Percentiles rank a stretch among this genome's conserved stretches.
Evolutionary conservation across 352 stramenopile species (phyloP).

Genomic region (Phytophthora multivora): DNA sequence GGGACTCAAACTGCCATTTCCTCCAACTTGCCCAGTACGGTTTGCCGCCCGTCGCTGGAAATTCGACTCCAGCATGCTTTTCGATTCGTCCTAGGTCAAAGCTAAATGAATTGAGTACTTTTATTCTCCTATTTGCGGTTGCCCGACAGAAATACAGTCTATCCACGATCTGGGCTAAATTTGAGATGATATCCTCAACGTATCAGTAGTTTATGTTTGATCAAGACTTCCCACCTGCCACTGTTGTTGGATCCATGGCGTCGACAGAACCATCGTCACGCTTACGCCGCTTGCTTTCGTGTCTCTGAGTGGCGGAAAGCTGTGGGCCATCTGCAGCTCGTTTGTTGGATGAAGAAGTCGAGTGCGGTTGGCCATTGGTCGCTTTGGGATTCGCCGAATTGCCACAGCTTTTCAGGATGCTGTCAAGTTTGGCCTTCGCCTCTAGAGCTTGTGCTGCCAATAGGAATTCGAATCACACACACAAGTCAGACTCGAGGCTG

Average conservation of each 20-base stretch:
- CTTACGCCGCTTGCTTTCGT: slow-evolving; percentile 24
- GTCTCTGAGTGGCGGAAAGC: neutral
- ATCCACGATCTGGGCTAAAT: too few species aligned
- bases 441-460: slow-evolving; percentile 52
- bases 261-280: slow-evolving; percentile 17
- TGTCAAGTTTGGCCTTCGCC: slow-evolving; percentile 67
- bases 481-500: neutral
- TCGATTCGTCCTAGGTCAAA: neutral
- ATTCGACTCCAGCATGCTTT: slow-evolving; percentile 30
- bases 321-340: slow-evolving; percentile 1
- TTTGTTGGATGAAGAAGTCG: slow-evolving; percentile 1
- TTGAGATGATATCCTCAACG: too few species aligned
- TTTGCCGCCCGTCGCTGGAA: slow-evolving; percentile 13
- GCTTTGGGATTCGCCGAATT: slow-evolving; percentile 1
- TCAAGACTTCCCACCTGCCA: slow-evolving; percentile 31
- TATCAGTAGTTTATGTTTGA: neutral
- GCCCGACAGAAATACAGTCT: too few species aligned
- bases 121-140: too few species aligned
- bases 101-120: too few species aligned
- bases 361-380: neutral
- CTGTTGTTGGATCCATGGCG: slow-evolving; percentile 32
- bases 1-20: slow-evolving; percentile 19
- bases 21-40: slow-evolving; percentile 5
- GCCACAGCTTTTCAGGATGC: slow-evolving; percentile 54
- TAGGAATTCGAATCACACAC: neutral